A percentile compares a stretch with the other conserved stretches of the same genome.
Evolutionary conservation across 345 rosid genomes (phyloP).

Genomic region (Eucalyptus shirleyi): DNA sequence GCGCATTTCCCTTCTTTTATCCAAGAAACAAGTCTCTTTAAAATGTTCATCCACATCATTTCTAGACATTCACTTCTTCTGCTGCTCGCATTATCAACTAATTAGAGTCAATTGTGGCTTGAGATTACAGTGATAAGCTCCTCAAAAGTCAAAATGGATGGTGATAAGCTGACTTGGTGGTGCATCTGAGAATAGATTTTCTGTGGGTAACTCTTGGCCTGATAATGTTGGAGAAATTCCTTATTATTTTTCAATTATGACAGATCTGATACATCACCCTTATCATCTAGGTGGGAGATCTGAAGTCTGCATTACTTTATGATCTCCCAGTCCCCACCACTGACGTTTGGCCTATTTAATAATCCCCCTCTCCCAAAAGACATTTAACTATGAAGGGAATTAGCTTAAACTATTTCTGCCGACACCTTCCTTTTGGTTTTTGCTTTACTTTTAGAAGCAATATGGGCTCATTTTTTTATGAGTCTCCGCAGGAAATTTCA

Average conservation of each 20-base stretch:
- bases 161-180: neutral
- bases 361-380: neutral
- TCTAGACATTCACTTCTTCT: neutral
- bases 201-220: neutral
- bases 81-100: neutral
- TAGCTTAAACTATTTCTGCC: neutral
- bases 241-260: neutral
- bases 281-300: neutral
- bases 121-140: neutral
- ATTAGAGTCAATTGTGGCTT: neutral
- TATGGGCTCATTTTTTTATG: neutral
- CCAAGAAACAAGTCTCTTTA: neutral
- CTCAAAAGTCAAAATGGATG: neutral
- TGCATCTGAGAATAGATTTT: neutral
- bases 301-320: neutral
- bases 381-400: neutral
- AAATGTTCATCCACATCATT: neutral
- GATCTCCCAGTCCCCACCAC: neutral
- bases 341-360: neutral
- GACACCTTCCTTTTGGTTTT: neutral
- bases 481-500: neutral
- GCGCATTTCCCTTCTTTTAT: neutral
- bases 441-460: neutral
- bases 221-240: neutral
- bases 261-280: neutral